phyloP scores from a whole-genome alignment of 441 rosid species.

The Arabidopsis lyrata region DNA sequence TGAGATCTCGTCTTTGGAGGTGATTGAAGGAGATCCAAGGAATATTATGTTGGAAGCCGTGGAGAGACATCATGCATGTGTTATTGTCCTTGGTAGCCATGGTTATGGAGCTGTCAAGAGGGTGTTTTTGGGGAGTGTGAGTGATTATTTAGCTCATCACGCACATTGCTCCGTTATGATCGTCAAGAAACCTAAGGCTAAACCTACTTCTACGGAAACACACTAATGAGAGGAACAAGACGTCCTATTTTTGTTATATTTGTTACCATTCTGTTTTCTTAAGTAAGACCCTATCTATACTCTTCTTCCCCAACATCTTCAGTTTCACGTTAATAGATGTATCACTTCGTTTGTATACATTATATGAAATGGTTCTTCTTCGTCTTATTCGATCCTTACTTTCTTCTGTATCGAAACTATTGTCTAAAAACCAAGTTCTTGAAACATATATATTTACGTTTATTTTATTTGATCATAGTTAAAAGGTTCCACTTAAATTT shows the following conservation, averaged over 20 bases:
- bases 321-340: background rate
- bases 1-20: conserved; percentile 37
- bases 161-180: conserved; percentile 42
- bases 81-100: conserved; percentile 60
- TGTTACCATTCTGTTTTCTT: background rate
- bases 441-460: background rate
- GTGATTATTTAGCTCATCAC: conserved; percentile 42
- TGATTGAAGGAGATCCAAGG: conserved; percentile 58
- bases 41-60: conserved; percentile 53
- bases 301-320: conserved; percentile 1
- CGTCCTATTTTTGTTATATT: background rate
- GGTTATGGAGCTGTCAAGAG: conserved; percentile 58
- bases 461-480: background rate
- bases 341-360: background rate
- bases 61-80: conserved; percentile 52
- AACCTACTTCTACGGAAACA: background rate
- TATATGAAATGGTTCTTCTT: background rate
- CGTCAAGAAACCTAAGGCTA: conserved; percentile 38
- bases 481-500: background rate
- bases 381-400: background rate
- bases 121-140: conserved; percentile 42
- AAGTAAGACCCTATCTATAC: background rate
- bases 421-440: background rate
- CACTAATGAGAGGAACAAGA: background rate
- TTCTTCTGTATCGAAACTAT: background rate